Conservation (phyloP, 805 yeast species). For the Debaryomyces tyrocola region DNA sequence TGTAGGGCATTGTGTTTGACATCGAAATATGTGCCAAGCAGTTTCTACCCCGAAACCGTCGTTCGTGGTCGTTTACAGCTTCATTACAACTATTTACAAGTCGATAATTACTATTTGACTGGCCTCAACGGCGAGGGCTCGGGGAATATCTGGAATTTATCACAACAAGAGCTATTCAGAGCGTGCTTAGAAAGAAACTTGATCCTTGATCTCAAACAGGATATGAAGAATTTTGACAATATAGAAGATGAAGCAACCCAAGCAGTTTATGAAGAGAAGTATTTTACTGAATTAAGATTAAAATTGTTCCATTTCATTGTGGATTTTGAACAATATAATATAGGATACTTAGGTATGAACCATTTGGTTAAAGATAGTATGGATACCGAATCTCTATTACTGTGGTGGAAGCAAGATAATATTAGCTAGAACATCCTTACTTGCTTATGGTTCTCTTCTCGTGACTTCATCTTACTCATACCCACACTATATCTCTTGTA, state of each 20-base stretch:
- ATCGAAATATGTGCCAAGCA: constrained; percentile 40
- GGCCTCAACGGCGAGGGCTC: constrained; percentile 28
- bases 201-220: constrained; percentile 31
- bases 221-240: constrained; percentile 20
- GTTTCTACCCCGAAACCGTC: constrained; percentile 36
- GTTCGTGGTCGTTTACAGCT: constrained; percentile 36
- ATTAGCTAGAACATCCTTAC: not conserved
- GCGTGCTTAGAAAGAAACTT: constrained; percentile 60
- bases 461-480: no score
- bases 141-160: constrained; percentile 47
- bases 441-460: not conserved
- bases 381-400: not conserved
- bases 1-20: constrained; percentile 37
- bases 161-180: constrained; percentile 49
- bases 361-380: constrained; percentile 9
- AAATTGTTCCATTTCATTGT: constrained; percentile 40
- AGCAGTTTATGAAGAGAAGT: constrained; percentile 11
- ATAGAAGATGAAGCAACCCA: constrained; percentile 14
- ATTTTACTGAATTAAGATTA: constrained; percentile 30
- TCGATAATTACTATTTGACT: constrained; percentile 51
- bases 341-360: constrained; percentile 36
- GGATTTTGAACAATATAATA: constrained; percentile 40
- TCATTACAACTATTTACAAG: constrained; percentile 44
- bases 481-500: no score
- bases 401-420: constrained; percentile 2